Evolutionary conservation across 441 rosid genomes (phyloP).

Genomic region (Bocquillonia castaneifolia): DNA sequence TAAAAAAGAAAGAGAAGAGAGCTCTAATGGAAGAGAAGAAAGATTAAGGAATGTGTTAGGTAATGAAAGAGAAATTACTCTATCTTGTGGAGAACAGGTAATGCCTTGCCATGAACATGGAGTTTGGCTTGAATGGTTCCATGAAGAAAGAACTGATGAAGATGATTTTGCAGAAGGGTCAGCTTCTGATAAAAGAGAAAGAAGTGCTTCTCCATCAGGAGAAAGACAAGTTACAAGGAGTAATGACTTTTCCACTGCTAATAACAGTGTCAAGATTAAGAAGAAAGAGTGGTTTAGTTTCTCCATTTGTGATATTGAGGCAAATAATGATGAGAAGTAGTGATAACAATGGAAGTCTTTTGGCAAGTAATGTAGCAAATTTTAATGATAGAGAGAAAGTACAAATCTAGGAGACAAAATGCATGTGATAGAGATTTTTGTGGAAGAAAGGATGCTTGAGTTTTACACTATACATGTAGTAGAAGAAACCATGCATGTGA

Average conservation of each 20-base stretch:
- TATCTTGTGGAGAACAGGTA: slow-evolving; percentile 72
- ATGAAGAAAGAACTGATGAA: slow-evolving; percentile 57
- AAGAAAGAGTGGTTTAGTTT: slow-evolving; percentile 30
- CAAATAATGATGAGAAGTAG: background rate
- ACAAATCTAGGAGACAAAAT: slow-evolving; percentile 59
- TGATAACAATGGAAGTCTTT: background rate
- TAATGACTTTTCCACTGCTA: slow-evolving; percentile 23
- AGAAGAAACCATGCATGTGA: slow-evolving; percentile 50
- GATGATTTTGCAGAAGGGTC: slow-evolving; percentile 43
- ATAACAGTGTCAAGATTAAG: slow-evolving; percentile 32
- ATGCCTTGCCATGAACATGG: slow-evolving; percentile 94
- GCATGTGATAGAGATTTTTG: slow-evolving; percentile 49
- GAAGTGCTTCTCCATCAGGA: slow-evolving; percentile 76
- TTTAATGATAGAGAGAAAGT: slow-evolving; percentile 26
- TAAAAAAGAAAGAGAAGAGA: slow-evolving; percentile 73
- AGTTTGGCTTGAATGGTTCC: slow-evolving; percentile 69
- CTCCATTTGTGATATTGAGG: slow-evolving; percentile 35
- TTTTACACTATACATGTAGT: slow-evolving; percentile 50
- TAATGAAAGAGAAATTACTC: slow-evolving; percentile 74
- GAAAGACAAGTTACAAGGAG: slow-evolving; percentile 44
- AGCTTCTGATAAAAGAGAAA: slow-evolving; percentile 51
- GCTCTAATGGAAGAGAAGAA: slow-evolving; percentile 57
- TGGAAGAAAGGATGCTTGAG: slow-evolving; percentile 41
- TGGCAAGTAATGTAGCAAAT: too few species aligned
- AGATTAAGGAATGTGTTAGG: slow-evolving; percentile 80